phyloP scores from a whole-genome alignment of 1,284 basidiomycete species.

The Marasmius oreades region DNA sequence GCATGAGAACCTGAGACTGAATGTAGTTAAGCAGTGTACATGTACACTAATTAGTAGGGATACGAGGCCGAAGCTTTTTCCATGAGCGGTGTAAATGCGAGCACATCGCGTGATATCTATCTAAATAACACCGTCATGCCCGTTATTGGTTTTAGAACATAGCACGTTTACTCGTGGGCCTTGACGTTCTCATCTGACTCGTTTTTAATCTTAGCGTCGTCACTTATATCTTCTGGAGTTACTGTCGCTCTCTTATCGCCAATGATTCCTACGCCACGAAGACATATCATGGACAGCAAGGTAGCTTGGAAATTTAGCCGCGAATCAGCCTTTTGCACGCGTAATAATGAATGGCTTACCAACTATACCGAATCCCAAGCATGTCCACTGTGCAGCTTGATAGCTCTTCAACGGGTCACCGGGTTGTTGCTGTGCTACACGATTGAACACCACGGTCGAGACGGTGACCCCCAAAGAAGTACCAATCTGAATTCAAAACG shows the following conservation, averaged over 20 bases:
- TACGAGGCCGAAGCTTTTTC: too few species aligned
- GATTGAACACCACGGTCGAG: conserved; percentile 69
- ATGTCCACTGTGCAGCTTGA: conserved; percentile 60
- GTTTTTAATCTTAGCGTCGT: not conserved
- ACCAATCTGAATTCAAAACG: conserved; percentile 48
- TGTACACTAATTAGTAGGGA: too few species aligned
- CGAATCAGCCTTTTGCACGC: not conserved
- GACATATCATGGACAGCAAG: conserved; percentile 1
- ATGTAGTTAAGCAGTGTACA: too few species aligned
- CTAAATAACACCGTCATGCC: too few species aligned
- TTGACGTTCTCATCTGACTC: not conserved
- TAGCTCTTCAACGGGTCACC: conserved; percentile 45
- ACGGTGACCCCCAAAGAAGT: conserved; percentile 74
- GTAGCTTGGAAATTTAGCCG: not conserved
- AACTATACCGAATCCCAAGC: conserved; percentile 55
- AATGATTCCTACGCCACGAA: conserved; percentile 6
- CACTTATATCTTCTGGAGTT: not conserved
- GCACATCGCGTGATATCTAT: too few species aligned
- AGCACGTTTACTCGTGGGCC: not conserved
- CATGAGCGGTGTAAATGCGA: too few species aligned
- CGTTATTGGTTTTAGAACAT: too few species aligned
- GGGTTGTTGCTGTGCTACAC: conserved; percentile 36
- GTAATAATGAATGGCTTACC: conserved; percentile 29
- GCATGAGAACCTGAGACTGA: too few species aligned
- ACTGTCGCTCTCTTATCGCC: not conserved